Evolutionary conservation across 805 yeast species (phyloP), one percentile per base, ranked within the genome.

Genomic region (Ogataea kodamae): DNA sequence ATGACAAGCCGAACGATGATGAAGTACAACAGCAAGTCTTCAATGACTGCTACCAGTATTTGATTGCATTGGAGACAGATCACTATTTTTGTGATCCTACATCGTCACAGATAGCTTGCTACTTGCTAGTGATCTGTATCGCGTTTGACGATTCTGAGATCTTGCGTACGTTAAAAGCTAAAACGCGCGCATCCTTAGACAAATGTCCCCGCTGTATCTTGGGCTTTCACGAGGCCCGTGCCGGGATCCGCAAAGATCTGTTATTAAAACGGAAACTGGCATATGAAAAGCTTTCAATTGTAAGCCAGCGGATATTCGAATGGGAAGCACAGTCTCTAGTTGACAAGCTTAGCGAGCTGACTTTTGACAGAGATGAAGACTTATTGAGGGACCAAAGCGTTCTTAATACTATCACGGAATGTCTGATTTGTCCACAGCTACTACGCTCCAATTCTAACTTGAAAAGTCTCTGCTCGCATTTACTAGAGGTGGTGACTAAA

Each of bases 51-150:
- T 54, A 69, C 42, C 40, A 35, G 19, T 45, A 39, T 26, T 43
- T 45, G 21, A 30, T 28, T 7, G 21, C 31, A 12, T 34, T 48
- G 14, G 24, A 19, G 13, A 20, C 47, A 37, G 23, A 84, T 10
- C 49, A 81, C 43, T 57, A 74, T 46, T 81, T 78, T 52, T 80
- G 88, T 55, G 72, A 77, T 47, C 61, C 54, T 18, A 59, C 72
- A 39, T 61, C 59, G 25, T 70, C 74, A 3, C 64, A 76, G 13
- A 63, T 81, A 7, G 64, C 70, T 9, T 78, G 78, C 49, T 60
- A 71, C 7, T 54, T 81, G 34, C 72, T 81, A 20, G 36, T 39
- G 12, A 35, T 46, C 11, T 36, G 42, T 10, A 42, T 40, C 50
- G 78, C 88, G 3, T 78, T 80, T 46, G 52, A 40, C 9, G 39